Evolutionary conservation across 495 filamentous ascomycete genomes (phyloP).

Genomic region (Penicillium bialowiezense): DNA sequence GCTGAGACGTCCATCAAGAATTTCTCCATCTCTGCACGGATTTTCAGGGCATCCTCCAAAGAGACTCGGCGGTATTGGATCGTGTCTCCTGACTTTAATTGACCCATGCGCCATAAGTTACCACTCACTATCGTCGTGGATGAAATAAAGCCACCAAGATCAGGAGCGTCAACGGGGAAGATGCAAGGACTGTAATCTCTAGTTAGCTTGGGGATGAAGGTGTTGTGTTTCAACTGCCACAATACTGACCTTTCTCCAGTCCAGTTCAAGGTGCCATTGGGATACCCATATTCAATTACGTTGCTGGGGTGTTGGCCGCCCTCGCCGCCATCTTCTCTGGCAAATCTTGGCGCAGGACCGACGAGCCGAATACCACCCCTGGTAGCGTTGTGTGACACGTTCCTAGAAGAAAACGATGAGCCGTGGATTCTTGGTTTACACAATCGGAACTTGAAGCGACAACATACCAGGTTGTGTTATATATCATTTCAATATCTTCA

Average conservation of each 20-base stretch:
- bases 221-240: background rate
- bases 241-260: conserved; percentile 53
- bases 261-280: conserved; percentile 53
- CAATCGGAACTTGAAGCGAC: background rate
- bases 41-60: conserved; percentile 41
- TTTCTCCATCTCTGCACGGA: conserved; percentile 28
- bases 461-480: conserved; percentile 38
- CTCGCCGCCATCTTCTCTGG: conserved; percentile 55
- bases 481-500: conserved; percentile 54
- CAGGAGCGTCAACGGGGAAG: conserved; percentile 55
- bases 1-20: conserved; percentile 16
- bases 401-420: conserved; percentile 25
- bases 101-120: conserved; percentile 58
- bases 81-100: conserved; percentile 58
- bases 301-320: conserved; percentile 60
- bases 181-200: conserved; percentile 24
- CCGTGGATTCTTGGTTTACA: too few species aligned
- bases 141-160: conserved; percentile 58
- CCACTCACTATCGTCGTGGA: conserved; percentile 52
- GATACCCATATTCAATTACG: conserved; percentile 58
- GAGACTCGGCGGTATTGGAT: conserved; percentile 45
- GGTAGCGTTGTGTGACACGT: conserved; percentile 57
- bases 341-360: conserved; percentile 55
- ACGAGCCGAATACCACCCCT: conserved; percentile 56
- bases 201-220: too few species aligned